A percentile compares a stretch with the other conserved stretches of the same genome.
phyloP scores from a whole-genome alignment of 2,329 filamentous ascomycete species.

The Fusarium sp. region DNA sequence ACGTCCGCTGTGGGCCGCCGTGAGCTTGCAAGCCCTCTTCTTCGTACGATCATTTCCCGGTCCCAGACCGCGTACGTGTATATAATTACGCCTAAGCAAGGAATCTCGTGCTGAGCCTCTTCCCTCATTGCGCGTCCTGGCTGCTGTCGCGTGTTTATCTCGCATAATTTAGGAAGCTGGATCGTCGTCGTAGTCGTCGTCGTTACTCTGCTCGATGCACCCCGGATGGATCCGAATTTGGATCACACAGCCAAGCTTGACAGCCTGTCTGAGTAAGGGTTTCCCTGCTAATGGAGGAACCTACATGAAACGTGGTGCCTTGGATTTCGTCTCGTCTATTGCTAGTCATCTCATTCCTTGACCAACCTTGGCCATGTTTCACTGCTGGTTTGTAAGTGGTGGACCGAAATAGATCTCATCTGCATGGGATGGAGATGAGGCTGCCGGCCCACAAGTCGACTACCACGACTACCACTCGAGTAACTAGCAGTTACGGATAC shows the following conservation, averaged over 20 bases:
- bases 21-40: not conserved
- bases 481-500: not conserved
- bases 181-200: not conserved
- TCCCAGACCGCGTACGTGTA: not conserved
- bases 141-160: not conserved
- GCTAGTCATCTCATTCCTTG: conserved; percentile 23
- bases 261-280: conserved; percentile 21
- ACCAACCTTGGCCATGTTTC: conserved; percentile 17
- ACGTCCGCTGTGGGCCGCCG: not conserved
- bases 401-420: not conserved
- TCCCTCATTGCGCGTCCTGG: conserved; percentile 3
- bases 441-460: not conserved
- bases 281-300: conserved; percentile 19
- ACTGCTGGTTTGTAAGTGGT: conserved; percentile 3
- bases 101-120: conserved; percentile 5
- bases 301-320: conserved; percentile 30
- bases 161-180: conserved; percentile 1
- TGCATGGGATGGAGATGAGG: not conserved
- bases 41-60: not conserved
- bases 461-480: not conserved
- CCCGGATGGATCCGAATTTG: conserved; percentile 22
- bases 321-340: conserved; percentile 26
- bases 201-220: conserved; percentile 5
- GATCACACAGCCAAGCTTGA: conserved; percentile 18
- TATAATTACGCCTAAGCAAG: not conserved